Base-by-base conservation (phyloP, 139 green algal genomes). In the Zygnema circumcarinatum region DNA sequence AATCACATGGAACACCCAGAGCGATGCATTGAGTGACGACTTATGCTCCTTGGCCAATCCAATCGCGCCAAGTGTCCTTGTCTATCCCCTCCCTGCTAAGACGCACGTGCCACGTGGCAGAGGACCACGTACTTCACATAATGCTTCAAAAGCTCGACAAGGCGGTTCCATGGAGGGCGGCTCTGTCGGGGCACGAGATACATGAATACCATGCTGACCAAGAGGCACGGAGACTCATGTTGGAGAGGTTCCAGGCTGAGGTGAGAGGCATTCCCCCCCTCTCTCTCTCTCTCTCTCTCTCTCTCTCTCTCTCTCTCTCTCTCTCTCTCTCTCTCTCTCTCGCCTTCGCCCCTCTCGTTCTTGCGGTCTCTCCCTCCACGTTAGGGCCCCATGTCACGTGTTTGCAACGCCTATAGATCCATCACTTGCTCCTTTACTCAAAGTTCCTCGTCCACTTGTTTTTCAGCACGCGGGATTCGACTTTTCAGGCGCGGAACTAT, bases 401-500 rank as follows among this genome's bases (percentile, higher is more conserved):
- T 22, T 78, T 75, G 31, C 20, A 7, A 25, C 68, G 16, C 7
- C 20, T 83, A 22, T 29, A 21, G 22, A 75, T 7, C 67, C 20
- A 83, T 16, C 20, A 7, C 20, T 75, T 76, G 16, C 68, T 7
- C 41, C 68, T 78, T 72, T 25, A 72, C 29, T 72, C 56, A 72
- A 72, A 72, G 56, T 72, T 29, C 25, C 56, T n/a, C 29, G 20
- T 21, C 72, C 39, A n/a, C n/a, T 41, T 82, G 75, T 29, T 20
- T 7, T 89, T 87, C 94, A 98, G 93, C 93, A 98, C 87, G 96
- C 96, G 0, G 96, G 96, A 1, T 98, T 98, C 92, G 96, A 98
- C 83, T 98, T 98, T 54, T 96, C 93, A 0, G 90, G 89, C 21
- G 96, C 96, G 0, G 86, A 92, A 21, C 96, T 98, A 86, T 95